Evolutionary conservation across 2,329 filamentous ascomycete species (phyloP).

Genomic region (Fusarium odoratissimum): DNA sequence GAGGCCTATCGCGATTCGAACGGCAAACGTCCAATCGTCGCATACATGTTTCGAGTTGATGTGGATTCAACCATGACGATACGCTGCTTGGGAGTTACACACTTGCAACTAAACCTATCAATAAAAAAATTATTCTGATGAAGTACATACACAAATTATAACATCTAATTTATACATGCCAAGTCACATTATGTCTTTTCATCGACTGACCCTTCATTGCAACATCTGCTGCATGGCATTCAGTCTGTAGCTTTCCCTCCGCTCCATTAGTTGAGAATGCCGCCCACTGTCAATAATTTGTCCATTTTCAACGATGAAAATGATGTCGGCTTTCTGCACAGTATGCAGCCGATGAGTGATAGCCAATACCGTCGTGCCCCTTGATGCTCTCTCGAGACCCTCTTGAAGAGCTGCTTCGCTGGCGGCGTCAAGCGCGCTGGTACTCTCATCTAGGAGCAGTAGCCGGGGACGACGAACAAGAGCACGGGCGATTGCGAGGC

Average conservation of each 20-base stretch:
- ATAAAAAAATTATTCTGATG: neutral
- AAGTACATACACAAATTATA: neutral
- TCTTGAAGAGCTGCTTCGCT: conserved; percentile 71
- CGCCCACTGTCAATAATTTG: conserved; percentile 62
- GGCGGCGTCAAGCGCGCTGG: conserved; percentile 78
- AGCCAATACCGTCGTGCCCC: conserved; percentile 66
- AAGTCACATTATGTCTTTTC: neutral
- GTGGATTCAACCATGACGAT: neutral
- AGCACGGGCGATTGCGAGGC: conserved; percentile 81
- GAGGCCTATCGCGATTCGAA: neutral
- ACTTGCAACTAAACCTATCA: neutral
- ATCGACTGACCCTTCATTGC: conserved; percentile 14
- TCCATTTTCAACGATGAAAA: conserved; percentile 66
- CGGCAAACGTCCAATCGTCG: neutral
- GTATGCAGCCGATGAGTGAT: conserved; percentile 69
- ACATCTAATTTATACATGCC: neutral
- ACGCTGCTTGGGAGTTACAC: neutral
- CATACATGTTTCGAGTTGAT: neutral
- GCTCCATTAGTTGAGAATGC: conserved; percentile 64
- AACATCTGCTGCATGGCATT: conserved; percentile 65
- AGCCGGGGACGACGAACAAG: conserved; percentile 77
- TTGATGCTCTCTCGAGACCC: conserved; percentile 68
- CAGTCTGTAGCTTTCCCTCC: conserved; percentile 63
- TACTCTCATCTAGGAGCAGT: conserved; percentile 81
- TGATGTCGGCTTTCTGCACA: conserved; percentile 65